Conservation (phyloP, 225 moss, liverwort and hornwort genomes). For the Pseudoscleropodium purum region DNA sequence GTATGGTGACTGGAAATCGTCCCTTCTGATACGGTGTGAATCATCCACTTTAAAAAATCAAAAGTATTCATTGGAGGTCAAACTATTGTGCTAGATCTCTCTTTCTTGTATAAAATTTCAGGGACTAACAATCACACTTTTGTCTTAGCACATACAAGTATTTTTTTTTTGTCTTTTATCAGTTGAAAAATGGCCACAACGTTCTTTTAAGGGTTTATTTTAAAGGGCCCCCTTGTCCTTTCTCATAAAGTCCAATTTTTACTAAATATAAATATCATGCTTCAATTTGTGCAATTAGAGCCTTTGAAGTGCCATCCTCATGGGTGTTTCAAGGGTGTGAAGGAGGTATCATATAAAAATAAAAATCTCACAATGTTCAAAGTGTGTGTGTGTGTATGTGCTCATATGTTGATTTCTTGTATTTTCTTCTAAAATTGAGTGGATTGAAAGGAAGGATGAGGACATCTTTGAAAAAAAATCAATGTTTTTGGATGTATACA, state of each 20-base stretch:
- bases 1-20: no score
- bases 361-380: neutral
- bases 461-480: neutral
- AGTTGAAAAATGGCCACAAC: no score
- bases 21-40: no score
- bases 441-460: neutral
- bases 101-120: no score
- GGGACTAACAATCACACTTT: no score
- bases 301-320: neutral
- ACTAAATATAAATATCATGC: neutral
- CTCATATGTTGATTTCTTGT: neutral
- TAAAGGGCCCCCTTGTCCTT: neutral
- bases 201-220: neutral
- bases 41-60: no score
- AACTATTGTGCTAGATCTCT: no score
- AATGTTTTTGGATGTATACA: fast-evolving
- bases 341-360: neutral
- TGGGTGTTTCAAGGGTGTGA: neutral
- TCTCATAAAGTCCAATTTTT: neutral
- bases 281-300: neutral
- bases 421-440: neutral
- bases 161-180: no score
- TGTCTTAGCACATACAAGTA: no score
- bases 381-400: fast-evolving
- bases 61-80: no score